Base-by-base conservation (phyloP, 257 asterid species). In the Oldenlandia corymbosa region DNA sequence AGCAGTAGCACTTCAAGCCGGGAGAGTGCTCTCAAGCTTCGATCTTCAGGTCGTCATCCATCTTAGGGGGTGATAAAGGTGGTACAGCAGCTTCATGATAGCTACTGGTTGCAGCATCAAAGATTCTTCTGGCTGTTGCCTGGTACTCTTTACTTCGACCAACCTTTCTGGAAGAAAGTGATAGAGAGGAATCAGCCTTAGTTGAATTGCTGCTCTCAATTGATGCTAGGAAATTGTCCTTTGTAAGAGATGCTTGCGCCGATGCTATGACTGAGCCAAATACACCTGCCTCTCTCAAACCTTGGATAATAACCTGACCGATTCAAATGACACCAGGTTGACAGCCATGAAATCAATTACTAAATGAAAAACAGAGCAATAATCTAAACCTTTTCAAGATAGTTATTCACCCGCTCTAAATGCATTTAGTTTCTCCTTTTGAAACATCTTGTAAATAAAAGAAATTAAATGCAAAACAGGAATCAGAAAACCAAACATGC, bases 241-340 rank as follows among this genome's bases (percentile, higher is more conserved):
- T 88, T 0, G 89, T 71, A 64, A 76, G 49, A 37, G 87, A 73
- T 62, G 77, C 75, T 72, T 81, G 84, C 16, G 84, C 83, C 9
- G 96, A 79, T 68, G 84, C 78, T 62, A 92, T 74, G 60, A 89
- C 63, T 21, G 96, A 75, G 68, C 68, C 83, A 54, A 92, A 85
- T 59, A 89, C 74, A 50, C 95, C 93, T 34, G 97, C 80, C 65
- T 89, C 99, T 72, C 89, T 80, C 79, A 92, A 74, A 24, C 96
- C 88, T 81, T 92, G 97, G 80, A 92, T 80, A 71, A 92, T 87
- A 14, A 81, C 82, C 99, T 92, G 88, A 49, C 66, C 14, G 23
- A 13, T 28, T 53, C n/a, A 16, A 7, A 27, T 9, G 37, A 41
- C 27, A 41, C 28, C 7, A 18, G 24, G 4, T 17, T 28, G 11